These are phyloP conservation scores for Sapria himalayana DNA, from an alignment of 345 rosid species.

Conservation along the genomic window DNA sequence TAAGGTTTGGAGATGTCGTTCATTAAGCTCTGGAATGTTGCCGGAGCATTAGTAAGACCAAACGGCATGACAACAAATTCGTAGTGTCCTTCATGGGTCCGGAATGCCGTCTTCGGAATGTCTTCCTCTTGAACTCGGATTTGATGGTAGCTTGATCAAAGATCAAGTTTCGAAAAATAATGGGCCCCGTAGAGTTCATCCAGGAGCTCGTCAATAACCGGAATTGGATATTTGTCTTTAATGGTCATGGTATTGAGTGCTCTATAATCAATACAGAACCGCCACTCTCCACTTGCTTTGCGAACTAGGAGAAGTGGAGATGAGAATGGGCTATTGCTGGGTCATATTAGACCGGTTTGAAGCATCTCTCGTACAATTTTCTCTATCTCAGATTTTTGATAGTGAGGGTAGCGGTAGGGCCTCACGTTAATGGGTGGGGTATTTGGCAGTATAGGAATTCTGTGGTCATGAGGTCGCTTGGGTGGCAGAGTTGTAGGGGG, in stretches of 20 bases:
- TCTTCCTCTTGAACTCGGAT: too few relatives aligned
- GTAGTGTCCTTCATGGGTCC: too few relatives aligned
- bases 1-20: too few relatives aligned
- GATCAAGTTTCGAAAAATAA: slow-evolving; percentile 1
- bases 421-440: neutral
- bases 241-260: neutral
- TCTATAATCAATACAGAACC: slow-evolving; percentile 2
- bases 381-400: slow-evolving; percentile 2
- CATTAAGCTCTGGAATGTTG: too few relatives aligned
- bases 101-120: too few relatives aligned
- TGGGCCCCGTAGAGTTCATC: slow-evolving; percentile 2
- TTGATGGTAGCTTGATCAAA: too few relatives aligned
- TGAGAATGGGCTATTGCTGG: slow-evolving; percentile 3
- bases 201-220: slow-evolving; percentile 1
- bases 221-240: slow-evolving; percentile 4
- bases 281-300: too few relatives aligned
- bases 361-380: slow-evolving; percentile 1
- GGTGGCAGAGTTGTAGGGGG: too few relatives aligned
- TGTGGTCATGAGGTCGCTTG: too few relatives aligned
- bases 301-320: slow-evolving; percentile 2
- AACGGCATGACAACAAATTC: too few relatives aligned
- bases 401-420: slow-evolving; percentile 5
- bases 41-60: too few relatives aligned
- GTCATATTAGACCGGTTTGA: neutral
- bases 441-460: too few relatives aligned